Evolutionary conservation across 345 rosid genomes (phyloP).

Genomic region (Gossypioides kirkii): DNA sequence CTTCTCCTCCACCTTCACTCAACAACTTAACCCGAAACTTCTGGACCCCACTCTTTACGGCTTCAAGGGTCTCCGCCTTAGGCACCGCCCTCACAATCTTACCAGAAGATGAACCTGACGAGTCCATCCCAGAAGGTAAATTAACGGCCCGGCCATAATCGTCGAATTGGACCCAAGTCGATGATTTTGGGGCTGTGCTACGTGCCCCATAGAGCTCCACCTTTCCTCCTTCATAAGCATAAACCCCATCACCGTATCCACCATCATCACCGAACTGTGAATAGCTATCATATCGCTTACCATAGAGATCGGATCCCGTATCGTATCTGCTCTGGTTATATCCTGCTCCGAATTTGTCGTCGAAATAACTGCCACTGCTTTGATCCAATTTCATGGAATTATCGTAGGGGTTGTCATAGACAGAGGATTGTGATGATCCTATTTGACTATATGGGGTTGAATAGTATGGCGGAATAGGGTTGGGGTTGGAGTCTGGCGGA

Average conservation of each 20-base stretch:
- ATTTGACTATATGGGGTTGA: slow-evolving; percentile 31
- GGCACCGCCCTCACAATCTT: slow-evolving; percentile 94
- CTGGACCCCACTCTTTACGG: slow-evolving; percentile 77
- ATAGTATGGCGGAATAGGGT: slow-evolving; percentile 35
- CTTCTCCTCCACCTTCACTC: slow-evolving; percentile 83
- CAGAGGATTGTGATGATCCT: slow-evolving; percentile 45
- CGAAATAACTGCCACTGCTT: slow-evolving; percentile 30
- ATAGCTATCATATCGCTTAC: slow-evolving; percentile 51
- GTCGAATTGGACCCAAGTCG: slow-evolving; percentile 65
- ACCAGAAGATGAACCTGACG: slow-evolving; percentile 35
- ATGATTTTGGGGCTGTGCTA: slow-evolving; percentile 79
- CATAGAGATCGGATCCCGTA: slow-evolving; percentile 52
- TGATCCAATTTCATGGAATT: slow-evolving; percentile 55
- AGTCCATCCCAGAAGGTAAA: slow-evolving; percentile 52
- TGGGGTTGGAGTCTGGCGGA: slow-evolving; percentile 29
- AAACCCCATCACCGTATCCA: slow-evolving; percentile 78
- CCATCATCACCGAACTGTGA: slow-evolving; percentile 47
- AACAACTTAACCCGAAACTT: slow-evolving; percentile 87
- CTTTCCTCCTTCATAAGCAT: slow-evolving; percentile 81
- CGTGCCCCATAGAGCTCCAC: slow-evolving; percentile 91
- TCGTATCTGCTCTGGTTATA: slow-evolving; percentile 42
- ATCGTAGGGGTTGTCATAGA: slow-evolving; percentile 44
- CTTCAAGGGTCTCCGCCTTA: slow-evolving; percentile 76
- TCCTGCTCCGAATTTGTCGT: slow-evolving; percentile 52
- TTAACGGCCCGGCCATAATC: slow-evolving; percentile 86